Conservation (phyloP, 176 grass and related monocot species). For the Eragrostis curvula region DNA sequence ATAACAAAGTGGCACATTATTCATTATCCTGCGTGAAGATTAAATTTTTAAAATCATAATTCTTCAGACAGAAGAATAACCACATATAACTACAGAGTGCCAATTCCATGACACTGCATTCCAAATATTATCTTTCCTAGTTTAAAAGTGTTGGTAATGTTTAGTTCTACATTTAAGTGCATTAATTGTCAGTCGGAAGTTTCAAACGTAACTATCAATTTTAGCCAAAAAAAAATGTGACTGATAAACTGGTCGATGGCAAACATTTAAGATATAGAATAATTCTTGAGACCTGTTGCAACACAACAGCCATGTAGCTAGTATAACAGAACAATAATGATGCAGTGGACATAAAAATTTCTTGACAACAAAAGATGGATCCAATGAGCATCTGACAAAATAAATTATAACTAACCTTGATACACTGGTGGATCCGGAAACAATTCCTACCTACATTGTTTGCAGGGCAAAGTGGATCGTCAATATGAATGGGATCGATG, state of each 20-base stretch:
- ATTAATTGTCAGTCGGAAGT: not conserved
- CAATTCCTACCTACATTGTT: conserved; percentile 99
- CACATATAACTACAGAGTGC: not conserved
- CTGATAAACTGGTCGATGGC: not conserved
- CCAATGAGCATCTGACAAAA: not conserved
- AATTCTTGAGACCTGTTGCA: not conserved
- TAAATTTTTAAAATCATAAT: conserved; percentile 11
- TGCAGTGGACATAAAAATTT: conserved; percentile 14
- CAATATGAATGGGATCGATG: conserved; percentile 98
- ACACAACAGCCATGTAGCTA: not conserved
- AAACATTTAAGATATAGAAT: not conserved
- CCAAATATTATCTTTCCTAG: not conserved
- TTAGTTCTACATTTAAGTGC: not conserved
- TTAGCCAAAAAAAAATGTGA: too few species aligned
- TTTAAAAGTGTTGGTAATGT: too few species aligned
- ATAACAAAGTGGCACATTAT: conserved; percentile 25
- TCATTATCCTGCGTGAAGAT: not conserved
- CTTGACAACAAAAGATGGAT: conserved; percentile 20
- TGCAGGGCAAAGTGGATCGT: conserved; percentile 85
- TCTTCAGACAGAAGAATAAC: not conserved
- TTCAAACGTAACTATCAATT: not conserved
- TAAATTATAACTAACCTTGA: conserved; percentile 68
- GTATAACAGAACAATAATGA: not conserved
- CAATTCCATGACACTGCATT: not conserved
- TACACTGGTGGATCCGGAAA: conserved; percentile 99